Percentiles rank a stretch among this genome's conserved stretches.
phyloP scores from a whole-genome alignment of 352 stramenopile species.

The Pythium coloratum region DNA sequence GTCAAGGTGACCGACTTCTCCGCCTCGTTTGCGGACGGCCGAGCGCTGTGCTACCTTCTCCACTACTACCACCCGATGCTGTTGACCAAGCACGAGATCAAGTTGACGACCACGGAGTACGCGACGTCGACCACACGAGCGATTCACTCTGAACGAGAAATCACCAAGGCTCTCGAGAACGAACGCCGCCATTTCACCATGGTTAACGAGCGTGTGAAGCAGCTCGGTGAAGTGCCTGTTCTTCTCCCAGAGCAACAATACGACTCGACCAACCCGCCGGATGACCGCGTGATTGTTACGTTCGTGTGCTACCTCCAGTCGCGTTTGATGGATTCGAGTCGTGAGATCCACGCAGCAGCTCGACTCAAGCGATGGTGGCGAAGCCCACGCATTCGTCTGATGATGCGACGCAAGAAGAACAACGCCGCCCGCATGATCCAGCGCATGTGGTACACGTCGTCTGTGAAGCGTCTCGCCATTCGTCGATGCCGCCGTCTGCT shows the following conservation, averaged over 20 bases:
- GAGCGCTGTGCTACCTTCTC: constrained; percentile 91
- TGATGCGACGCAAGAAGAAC: constrained; percentile 63
- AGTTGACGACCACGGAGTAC: constrained; percentile 40
- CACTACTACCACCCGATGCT: constrained; percentile 96
- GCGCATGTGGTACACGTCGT: constrained; percentile 83
- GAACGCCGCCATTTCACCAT: constrained; percentile 87
- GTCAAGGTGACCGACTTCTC: constrained; percentile 90
- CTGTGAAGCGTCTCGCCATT: constrained; percentile 64
- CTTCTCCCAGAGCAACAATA: constrained; percentile 80
- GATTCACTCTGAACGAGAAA: constrained; percentile 24
- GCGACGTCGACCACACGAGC: constrained; percentile 25
- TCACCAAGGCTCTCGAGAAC: constrained; percentile 42
- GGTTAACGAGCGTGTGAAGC: constrained; percentile 86
- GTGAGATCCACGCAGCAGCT: constrained; percentile 90
- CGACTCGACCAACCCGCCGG: constrained; percentile 87
- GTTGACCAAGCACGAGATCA: constrained; percentile 66
- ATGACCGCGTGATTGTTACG: constrained; percentile 94
- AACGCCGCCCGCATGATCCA: constrained; percentile 58
- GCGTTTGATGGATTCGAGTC: constrained; percentile 92
- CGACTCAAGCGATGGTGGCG: constrained; percentile 87
- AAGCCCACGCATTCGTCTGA: constrained; percentile 49
- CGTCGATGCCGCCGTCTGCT: constrained; percentile 67
- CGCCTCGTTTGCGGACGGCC: constrained; percentile 92
- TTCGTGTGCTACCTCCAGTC: constrained; percentile 95
- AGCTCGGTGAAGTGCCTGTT: constrained; percentile 92